Conservation (phyloP, 192 early-diverging fungal genomes). For the Coemansia sp. region DNA sequence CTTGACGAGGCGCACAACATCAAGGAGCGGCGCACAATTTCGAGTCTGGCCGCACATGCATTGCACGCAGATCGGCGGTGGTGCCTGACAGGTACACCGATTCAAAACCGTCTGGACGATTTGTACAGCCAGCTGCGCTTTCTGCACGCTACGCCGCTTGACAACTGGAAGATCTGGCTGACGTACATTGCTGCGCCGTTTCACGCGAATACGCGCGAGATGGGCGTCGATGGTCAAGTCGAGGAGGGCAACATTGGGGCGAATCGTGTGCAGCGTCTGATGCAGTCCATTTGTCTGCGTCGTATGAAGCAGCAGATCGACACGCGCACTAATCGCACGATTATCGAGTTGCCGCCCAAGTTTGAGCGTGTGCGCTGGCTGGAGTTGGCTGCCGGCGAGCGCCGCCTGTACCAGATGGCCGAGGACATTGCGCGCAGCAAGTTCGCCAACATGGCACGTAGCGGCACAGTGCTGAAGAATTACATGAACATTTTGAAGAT, state of each 20-base stretch:
- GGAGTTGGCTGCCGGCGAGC: conserved; percentile 62
- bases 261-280: conserved; percentile 46
- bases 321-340: conserved; percentile 66
- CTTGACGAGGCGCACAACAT: conserved; percentile 95
- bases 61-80: conserved; percentile 72
- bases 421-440: conserved; percentile 67
- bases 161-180: conserved; percentile 73
- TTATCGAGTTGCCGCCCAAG: conserved; percentile 75
- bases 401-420: conserved; percentile 68
- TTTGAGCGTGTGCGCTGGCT: conserved; percentile 62
- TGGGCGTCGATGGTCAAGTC: conserved; percentile 9
- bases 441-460: conserved; percentile 59
- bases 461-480: conserved; percentile 64
- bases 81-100: conserved; percentile 94
- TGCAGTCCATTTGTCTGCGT: conserved; percentile 63
- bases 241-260: conserved; percentile 42
- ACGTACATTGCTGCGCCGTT: conserved; percentile 76
- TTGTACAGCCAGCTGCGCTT: conserved; percentile 84
- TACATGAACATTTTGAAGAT: conserved; percentile 65
- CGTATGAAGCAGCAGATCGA: conserved; percentile 82
- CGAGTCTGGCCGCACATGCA: conserved; percentile 70
- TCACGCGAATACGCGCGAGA: conserved; percentile 55
- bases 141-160: conserved; percentile 69
- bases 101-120: conserved; percentile 83
- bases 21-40: conserved; percentile 74